Evolutionary conservation across 169 alveolate genomes (phyloP).

Genomic region (Eimeria praecox): DNA sequence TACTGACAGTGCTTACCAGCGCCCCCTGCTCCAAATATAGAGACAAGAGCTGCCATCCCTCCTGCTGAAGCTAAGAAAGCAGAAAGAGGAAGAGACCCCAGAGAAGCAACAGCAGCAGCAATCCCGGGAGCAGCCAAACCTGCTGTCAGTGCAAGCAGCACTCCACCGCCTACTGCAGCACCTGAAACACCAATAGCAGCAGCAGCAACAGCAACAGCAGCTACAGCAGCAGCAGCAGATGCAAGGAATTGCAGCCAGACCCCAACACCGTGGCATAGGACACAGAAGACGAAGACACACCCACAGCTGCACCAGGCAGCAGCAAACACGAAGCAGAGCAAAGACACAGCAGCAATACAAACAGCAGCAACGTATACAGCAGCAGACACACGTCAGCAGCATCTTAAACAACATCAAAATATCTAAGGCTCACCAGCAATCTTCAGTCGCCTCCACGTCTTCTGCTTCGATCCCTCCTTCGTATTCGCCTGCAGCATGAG

Average conservation of each 20-base stretch:
- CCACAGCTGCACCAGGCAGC: neutral
- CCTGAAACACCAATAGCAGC: conserved; percentile 83
- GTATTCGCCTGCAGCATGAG: conserved; percentile 64
- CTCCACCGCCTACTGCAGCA: conserved; percentile 94
- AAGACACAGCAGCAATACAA: neutral
- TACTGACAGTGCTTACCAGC: conserved; percentile 82
- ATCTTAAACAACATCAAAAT: neutral
- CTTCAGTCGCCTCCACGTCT: conserved; percentile 80
- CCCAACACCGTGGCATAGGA: neutral
- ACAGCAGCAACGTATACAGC: neutral
- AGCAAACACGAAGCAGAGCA: neutral
- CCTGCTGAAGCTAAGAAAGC: conserved; percentile 90
- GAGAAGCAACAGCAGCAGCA: conserved; percentile 89
- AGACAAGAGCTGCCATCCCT: conserved; percentile 89
- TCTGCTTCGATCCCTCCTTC: conserved; percentile 76
- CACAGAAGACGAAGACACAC: neutral
- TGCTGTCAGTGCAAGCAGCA: conserved; percentile 92
- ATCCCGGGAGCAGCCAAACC: conserved; percentile 94
- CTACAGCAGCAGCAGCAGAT: neutral
- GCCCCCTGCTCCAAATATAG: conserved; percentile 92
- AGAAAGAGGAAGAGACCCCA: conserved; percentile 79
- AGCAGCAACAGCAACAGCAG: neutral
- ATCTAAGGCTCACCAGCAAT: conserved; percentile 52
- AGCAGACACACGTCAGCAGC: neutral
- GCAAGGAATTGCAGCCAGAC: neutral